Base-by-base conservation (phyloP, 1,284 basidiomycete genomes). In the Stygiomarasmius scandens region DNA sequence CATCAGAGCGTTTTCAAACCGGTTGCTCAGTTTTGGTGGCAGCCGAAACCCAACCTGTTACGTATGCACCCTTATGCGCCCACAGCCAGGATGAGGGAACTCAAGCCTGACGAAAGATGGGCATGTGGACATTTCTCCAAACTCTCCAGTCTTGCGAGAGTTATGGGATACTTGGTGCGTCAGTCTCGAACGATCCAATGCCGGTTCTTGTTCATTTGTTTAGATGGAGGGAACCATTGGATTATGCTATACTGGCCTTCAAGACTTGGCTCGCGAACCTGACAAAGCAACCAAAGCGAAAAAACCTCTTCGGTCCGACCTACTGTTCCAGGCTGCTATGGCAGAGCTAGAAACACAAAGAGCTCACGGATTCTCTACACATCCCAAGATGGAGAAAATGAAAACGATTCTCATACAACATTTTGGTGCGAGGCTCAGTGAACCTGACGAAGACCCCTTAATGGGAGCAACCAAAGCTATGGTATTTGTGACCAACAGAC, bases 361-460 rank as follows among this genome's bases (percentile, higher is more conserved):
- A 53, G 71, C 73, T 44, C 72, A 70, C 1, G 84, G 84, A 2
- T 89, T 87, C 64, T 70, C 80, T 3, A 69, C 82, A 45, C 97
- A 99, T 73, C 97, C 97, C 2, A 99, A 99, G 77, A 92, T 99
- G 88, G 90, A 92, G 38, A 89, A 83, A 60, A 80, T 98, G 14
- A 85, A 89, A 54, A 78, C 81, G 9, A 75, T 98, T 34, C 77
- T 95, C 1, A 75, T 95, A 8, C 84, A 92, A 38, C 90, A 97
- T 69, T 96, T 98, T 67, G 85, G 81, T 8, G 75, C 84, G 63
- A 77, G 80, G 38, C 73, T 85, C 49, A 74, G 77, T 32, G 82
- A 86, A 9, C n/a, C 38, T 41, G 71, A 74, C 45, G 38, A 19
- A 16, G n/a, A n/a, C n/a, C n/a, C 14, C 38, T 19, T 4, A 41